Conservation (phyloP, 805 yeast genomes). For the Wickerhamiella domercqiae region DNA sequence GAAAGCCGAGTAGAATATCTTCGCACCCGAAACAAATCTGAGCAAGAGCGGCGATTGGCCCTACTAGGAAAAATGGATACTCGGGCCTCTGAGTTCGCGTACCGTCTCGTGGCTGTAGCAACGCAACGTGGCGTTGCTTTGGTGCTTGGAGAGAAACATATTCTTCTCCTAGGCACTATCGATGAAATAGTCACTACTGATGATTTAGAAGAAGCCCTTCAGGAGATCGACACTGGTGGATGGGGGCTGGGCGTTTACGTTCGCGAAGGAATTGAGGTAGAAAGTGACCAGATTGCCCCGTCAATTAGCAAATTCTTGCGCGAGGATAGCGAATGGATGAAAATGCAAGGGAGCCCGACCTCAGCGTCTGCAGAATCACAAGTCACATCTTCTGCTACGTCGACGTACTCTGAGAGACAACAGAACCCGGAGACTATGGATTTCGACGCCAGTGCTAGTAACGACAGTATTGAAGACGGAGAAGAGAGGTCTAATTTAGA, state of each 20-base stretch:
- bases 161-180: neutral
- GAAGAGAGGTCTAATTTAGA: too few species aligned
- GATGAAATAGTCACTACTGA: neutral
- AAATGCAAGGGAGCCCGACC: too few species aligned
- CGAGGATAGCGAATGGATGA: neutral
- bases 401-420: too few species aligned
- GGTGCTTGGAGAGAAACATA: neutral
- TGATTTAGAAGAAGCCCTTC: neutral
- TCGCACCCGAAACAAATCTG: neutral
- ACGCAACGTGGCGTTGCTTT: neutral
- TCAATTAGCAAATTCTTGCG: slow-evolving; percentile 1
- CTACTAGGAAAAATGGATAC: neutral
- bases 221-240: neutral
- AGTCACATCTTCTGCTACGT: too few species aligned
- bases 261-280: neutral
- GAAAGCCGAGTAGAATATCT: neutral
- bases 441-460: slow-evolving; percentile 3
- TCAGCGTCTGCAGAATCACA: too few species aligned
- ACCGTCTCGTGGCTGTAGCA: neutral
- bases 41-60: neutral
- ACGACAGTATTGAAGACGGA: neutral
- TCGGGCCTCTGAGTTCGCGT: neutral
- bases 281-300: neutral
- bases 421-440: too few species aligned
- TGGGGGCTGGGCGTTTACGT: neutral